These are phyloP conservation scores for Castanopsis chinensis DNA, from an alignment of 306 rosid species.

Conservation along the genomic window DNA sequence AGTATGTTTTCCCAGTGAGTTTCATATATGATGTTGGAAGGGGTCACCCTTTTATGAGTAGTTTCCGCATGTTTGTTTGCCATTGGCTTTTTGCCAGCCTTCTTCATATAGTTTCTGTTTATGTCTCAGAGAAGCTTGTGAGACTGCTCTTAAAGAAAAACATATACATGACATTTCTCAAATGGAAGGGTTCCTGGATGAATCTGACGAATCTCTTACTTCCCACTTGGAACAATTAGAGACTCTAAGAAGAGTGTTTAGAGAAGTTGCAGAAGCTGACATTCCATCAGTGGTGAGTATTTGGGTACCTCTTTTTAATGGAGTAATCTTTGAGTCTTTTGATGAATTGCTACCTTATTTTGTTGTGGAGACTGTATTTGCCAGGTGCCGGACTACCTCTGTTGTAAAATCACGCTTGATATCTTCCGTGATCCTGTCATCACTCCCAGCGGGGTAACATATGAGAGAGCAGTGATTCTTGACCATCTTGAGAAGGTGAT, in stretches of 20 bases:
- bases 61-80: neutral
- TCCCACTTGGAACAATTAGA: conserved; percentile 46
- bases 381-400: conserved; percentile 87
- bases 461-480: conserved; percentile 85
- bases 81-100: no score
- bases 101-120: neutral
- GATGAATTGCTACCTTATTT: conserved; percentile 3
- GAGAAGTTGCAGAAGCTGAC: conserved; percentile 61
- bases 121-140: conserved; percentile 52
- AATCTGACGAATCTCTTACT: conserved; percentile 38
- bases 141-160: conserved; percentile 43
- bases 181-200: conserved; percentile 67
- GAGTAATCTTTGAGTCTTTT: neutral
- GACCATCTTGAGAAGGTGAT: conserved; percentile 84
- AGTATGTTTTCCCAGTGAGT: conserved; percentile 36
- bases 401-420: conserved; percentile 88
- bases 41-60: neutral
- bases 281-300: conserved; percentile 59
- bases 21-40: conserved; percentile 1
- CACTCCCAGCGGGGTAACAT: conserved; percentile 85
- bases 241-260: conserved; percentile 52
- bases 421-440: conserved; percentile 94
- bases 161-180: conserved; percentile 23
- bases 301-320: neutral
- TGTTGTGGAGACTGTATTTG: neutral